Conservation (phyloP, 2,329 filamentous ascomycete species). For the Thelonectria blattea region DNA sequence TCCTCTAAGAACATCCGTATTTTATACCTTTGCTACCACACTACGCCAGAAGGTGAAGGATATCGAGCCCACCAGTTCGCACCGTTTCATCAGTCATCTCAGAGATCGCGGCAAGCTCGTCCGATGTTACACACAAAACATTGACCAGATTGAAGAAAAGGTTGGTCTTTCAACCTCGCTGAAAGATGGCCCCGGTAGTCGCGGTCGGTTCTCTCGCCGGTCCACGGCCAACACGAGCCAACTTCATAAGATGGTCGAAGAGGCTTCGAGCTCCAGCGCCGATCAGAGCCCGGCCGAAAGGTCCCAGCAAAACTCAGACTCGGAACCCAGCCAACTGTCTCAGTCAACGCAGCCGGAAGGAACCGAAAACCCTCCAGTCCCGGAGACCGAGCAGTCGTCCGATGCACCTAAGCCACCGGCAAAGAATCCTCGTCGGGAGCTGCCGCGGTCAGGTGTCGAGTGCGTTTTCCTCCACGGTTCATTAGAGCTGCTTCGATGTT, state of each 20-base stretch:
- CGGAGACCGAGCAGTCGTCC: constrained; percentile 31
- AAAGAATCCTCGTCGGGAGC: constrained; percentile 37
- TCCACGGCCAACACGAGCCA: constrained; percentile 45
- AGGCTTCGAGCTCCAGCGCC: constrained; percentile 32
- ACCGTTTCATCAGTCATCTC: constrained; percentile 72
- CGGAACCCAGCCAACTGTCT: constrained; percentile 27
- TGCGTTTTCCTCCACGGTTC: constrained; percentile 77
- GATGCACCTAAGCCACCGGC: constrained; percentile 27
- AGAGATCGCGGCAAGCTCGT: constrained; percentile 72
- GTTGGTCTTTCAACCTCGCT: constrained; percentile 71
- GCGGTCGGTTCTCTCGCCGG: constrained; percentile 63
- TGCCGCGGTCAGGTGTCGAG: constrained; percentile 56
- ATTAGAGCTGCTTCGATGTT: constrained; percentile 68
- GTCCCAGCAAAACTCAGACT: constrained; percentile 26
- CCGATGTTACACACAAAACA: constrained; percentile 77
- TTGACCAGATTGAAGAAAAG: constrained; percentile 74
- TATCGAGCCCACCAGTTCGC: constrained; percentile 69
- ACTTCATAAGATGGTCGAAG: constrained; percentile 47
- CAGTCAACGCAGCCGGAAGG: constrained; percentile 26
- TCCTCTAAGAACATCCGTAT: constrained; percentile 70
- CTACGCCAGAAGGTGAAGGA: constrained; percentile 67
- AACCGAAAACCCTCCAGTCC: constrained; percentile 15
- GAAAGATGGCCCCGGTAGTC: constrained; percentile 65
- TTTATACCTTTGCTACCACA: constrained; percentile 74
- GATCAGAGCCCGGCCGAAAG: constrained; percentile 33